Base-by-base conservation (phyloP, 352 stramenopile species). In the Globisporangium abappressorium region DNA sequence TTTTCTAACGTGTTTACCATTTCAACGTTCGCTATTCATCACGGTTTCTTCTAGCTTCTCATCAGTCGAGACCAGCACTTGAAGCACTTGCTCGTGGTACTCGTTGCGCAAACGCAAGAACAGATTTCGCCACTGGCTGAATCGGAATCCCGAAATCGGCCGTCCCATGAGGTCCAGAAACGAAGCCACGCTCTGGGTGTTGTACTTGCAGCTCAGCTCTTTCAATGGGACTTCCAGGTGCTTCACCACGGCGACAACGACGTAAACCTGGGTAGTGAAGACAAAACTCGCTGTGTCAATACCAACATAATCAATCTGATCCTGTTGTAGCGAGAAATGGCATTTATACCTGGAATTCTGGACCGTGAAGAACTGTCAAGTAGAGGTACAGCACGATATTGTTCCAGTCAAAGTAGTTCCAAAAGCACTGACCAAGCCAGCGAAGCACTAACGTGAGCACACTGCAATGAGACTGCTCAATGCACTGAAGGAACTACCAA, bases 401-500 rank as follows among this genome's bases (percentile, higher is more conserved):
- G 62, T 80, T 77, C 84, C 84, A 90, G 59, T 85, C 76, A 9
- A 92, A 78, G 26, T 87, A 89, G 62, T 90, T 92, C 81, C 81
- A 92, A 65, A 89, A 89, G 54, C 68, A 77, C 62, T 92, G 84
- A 11, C 62, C 66, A 7, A 85, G 70, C 84, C 84, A 92, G 7
- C 80, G 75, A 18, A 77, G 34, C 28, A 85, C 69, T 4, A 92
- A 66, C 18, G 70, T 71, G 15, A 81, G 55, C 22, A 92, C 64
- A 0, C 78, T 84, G 69, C 84, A 84, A 8, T 82, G 66, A 12
- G 78, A 87, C 11, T 79, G 72, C 24, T 76, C 65, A 5, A 90
- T 74, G 5, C 64, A 73, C 5, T 64, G 69, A 34, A 88, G 72
- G 55, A 89, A 36, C 83, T 92, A 38, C 3, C 28, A 20, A 34